Evolutionary conservation across 2,329 filamentous ascomycete genomes (phyloP).

Genomic region (Lasiodiplodia citricola): DNA sequence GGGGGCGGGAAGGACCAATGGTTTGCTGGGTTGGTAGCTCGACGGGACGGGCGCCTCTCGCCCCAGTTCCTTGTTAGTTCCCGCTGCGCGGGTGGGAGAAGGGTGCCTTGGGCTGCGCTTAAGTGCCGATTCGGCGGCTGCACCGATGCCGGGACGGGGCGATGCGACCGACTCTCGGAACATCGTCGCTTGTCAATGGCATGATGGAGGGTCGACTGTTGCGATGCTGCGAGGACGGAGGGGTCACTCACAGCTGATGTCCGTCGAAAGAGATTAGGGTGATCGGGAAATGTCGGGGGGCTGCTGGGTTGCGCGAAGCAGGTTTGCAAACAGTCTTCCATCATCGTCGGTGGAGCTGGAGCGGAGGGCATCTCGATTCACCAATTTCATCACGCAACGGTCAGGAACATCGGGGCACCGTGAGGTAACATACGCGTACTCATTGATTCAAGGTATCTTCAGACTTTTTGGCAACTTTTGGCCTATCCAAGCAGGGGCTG

Average conservation of each 20-base stretch:
- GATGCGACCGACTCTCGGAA: neutral
- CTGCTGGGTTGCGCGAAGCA: neutral
- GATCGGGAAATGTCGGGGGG: neutral
- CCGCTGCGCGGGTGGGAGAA: neutral
- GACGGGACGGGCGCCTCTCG: neutral
- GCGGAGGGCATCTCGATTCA: neutral
- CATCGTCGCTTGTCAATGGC: neutral
- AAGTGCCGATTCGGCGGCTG: neutral
- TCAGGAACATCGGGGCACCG: neutral
- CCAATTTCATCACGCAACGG: neutral
- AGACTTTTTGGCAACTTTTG: neutral
- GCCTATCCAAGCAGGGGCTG: conserved; percentile 24
- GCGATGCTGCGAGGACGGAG: neutral
- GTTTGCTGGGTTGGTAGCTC: neutral
- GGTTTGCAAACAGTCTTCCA: neutral
- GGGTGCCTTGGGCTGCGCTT: no score
- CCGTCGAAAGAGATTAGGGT: neutral
- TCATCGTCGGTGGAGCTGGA: neutral
- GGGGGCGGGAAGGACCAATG: neutral
- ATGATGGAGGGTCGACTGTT: neutral
- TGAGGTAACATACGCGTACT: neutral
- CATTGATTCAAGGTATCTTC: neutral
- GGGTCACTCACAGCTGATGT: neutral
- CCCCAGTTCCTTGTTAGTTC: neutral
- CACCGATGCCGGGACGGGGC: neutral